Percentiles rank a stretch among this genome's conserved stretches.
Conservation (phyloP, 768 basidiomycete genomes). For the Russula compacta region DNA sequence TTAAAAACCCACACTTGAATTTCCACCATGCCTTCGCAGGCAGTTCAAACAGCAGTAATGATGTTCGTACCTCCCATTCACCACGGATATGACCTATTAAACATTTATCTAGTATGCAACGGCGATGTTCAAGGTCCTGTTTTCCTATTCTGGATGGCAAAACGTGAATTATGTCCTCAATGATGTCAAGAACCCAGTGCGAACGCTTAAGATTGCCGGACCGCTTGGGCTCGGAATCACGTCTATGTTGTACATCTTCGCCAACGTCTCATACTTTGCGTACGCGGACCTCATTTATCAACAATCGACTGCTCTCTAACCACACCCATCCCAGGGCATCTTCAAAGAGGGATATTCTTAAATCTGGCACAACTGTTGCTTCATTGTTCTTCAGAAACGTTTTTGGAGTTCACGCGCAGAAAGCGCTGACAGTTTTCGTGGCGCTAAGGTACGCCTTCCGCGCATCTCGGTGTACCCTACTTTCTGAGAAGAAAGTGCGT, state of each 20-base stretch:
- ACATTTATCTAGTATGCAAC: constrained; percentile 40
- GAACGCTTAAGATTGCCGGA: constrained; percentile 54
- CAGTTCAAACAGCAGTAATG: constrained; percentile 44
- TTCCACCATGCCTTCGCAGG: constrained; percentile 51
- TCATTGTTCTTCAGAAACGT: constrained; percentile 53
- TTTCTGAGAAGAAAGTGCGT: background rate
- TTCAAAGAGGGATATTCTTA: constrained; percentile 40
- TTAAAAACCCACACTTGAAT: constrained; percentile 48
- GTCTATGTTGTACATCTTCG: constrained; percentile 44
- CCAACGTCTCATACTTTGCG: constrained; percentile 52
- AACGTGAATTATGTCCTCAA: constrained; percentile 52
- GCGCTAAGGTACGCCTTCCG: constrained; percentile 39
- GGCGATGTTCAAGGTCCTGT: constrained; percentile 49
- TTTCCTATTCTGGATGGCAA: constrained; percentile 43
- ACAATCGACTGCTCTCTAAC: background rate
- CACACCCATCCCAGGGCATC: constrained; percentile 27
- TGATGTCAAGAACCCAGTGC: constrained; percentile 50
- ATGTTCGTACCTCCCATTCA: constrained; percentile 24
- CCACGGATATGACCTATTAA: background rate
- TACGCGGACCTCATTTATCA: constrained; percentile 16
- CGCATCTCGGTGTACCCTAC: too few relatives aligned
- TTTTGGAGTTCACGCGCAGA: constrained; percentile 43
- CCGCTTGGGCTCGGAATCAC: constrained; percentile 52
- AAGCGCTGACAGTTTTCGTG: constrained; percentile 46
- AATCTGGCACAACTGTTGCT: constrained; percentile 46